Percentiles rank a stretch among this genome's conserved stretches.
Evolutionary conservation across 805 yeast genomes (phyloP).

Genomic region (Wickerhamiella allomyrinae): DNA sequence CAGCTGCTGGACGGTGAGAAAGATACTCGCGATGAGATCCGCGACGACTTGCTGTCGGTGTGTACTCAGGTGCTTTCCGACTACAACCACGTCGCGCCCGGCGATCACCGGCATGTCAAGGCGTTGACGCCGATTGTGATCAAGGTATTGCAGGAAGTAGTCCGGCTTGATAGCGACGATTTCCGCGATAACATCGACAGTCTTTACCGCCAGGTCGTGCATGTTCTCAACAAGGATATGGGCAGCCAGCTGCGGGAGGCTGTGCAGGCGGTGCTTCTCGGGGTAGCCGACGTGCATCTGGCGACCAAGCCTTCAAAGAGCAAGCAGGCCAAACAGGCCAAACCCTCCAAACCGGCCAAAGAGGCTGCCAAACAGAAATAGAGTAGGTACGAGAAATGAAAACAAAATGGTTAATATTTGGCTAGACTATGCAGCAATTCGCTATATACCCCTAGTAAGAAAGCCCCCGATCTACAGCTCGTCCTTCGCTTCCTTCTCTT

Average conservation of each 20-base stretch:
- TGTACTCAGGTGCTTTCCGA: constrained; percentile 59
- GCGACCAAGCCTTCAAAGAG: no score
- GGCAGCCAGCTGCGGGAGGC: constrained; percentile 24
- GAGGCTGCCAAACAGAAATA: no score
- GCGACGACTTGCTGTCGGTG: constrained; percentile 45
- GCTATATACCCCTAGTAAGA: no score
- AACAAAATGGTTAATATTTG: background rate
- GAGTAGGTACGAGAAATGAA: no score
- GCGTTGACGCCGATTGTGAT: constrained; percentile 90
- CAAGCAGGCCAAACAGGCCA: no score
- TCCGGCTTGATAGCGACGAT: constrained; percentile 61
- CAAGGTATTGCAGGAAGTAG: constrained; percentile 71
- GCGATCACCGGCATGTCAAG: constrained; percentile 60
- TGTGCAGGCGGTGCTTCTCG: constrained; percentile 23
- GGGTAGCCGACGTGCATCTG: constrained; percentile 35
- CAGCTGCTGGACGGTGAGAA: constrained; percentile 31
- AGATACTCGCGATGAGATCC: constrained; percentile 36
- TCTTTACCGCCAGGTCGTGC: constrained; percentile 17
- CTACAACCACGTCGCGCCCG: constrained; percentile 49
- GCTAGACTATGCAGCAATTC: no score
- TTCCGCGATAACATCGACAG: constrained; percentile 27
- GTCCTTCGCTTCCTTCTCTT: constrained; percentile 5
- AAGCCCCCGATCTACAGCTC: no score
- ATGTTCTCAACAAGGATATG: constrained; percentile 25
- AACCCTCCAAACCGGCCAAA: no score